Base-by-base conservation (phyloP, 1,284 basidiomycete genomes). In the Melampsora americana region DNA sequence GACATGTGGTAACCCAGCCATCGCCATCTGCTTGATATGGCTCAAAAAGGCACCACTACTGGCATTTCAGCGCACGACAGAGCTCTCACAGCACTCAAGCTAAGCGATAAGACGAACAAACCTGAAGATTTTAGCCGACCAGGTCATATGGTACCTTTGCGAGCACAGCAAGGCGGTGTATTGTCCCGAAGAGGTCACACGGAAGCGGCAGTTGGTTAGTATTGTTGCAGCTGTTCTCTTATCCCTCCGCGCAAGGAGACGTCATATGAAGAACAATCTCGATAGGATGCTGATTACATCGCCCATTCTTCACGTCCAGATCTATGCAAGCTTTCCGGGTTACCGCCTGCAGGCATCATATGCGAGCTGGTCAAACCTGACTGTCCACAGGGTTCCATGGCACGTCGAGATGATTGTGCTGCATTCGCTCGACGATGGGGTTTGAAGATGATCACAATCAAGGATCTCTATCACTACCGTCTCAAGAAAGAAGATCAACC, bases 31-130 rank as follows among this genome's bases (percentile, higher is more conserved):
- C n/a, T 6, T 53, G 20, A 50, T 60, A n/a, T 39, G 32, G 46
- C 50, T 18, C 53, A 46, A 14, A n/a, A 26, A 93, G 92, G 90
- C 4, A 95, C 92, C 0, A 90, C 93, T 0, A 99, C 96, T 11
- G 96, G 96, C 46, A 99, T 99, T 80, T 96, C 93, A 65, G 95
- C 96, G 3, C 90, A 93, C 83, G 95, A 99, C 84, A 89, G 96
- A 77, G 90, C 92, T 6, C 86, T 95, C 74, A 95, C 94, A 9
- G 92, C 88, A 0, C 88, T 92, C 56, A 90, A 90, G 74, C 88
- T 98, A 42, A 91, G 94, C 30, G 79, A 79, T 84, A 87, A 60
- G 79, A 82, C 61, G 81, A 79, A 86, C n/a, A 81, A 81, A 1
- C 83, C 91, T n/a, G 84, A 86, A 6, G 90, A 96, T 80, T 97